Base-by-base conservation (phyloP, 2,329 filamentous ascomycete species). In the Teratosphaeria destructans region DNA sequence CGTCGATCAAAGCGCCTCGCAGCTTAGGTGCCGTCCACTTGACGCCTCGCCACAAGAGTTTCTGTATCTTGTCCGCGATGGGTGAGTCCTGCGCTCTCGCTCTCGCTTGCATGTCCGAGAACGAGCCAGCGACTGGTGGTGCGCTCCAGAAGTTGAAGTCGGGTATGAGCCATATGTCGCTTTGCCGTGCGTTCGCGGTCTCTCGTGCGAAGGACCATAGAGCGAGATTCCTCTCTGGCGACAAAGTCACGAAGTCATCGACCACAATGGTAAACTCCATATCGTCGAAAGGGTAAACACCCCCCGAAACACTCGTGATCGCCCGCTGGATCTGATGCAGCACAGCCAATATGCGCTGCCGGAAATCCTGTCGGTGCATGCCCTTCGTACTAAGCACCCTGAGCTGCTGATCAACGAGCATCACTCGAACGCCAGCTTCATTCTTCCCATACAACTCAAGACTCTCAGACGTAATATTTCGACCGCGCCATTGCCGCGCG, bases 101-200 rank as follows among this genome's bases (percentile, higher is more conserved):
- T 54, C 65, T 64, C 10, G 65, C 65, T 39, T 66, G 63, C 14
- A 62, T 65, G 32, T 70, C 67, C n/a, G 61, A 62, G 35, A 66
- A 71, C 1, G 64, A 60, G 10, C 62, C 65, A 4, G 65, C 65
- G 2, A 68, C 66, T 6, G 66, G 66, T 23, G 66, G 78, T 74
- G 78, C 81, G 8, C 76, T 73, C 77, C 78, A 82, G 70, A 79
- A 81, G 37, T 78, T 79, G 63, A 81, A 82, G 63, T 82, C 79
- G 0, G 79, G 79, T 68, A 81, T 80, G 23, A 81, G 68, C 79
- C 79, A 81, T 43, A 69, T 62, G 39, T 68, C 65, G 43, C 68
- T 64, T 61, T 73, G 70, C 8, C 72, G 32, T 66, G 71, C 57
- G 74, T 68, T 64, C 32, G 55, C 58, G 10, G 65, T 66, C 57